A percentile compares a stretch with the other conserved stretches of the same genome.
Conservation (phyloP, 768 basidiomycete genomes). For the Hygrophorus pudorinus region DNA sequence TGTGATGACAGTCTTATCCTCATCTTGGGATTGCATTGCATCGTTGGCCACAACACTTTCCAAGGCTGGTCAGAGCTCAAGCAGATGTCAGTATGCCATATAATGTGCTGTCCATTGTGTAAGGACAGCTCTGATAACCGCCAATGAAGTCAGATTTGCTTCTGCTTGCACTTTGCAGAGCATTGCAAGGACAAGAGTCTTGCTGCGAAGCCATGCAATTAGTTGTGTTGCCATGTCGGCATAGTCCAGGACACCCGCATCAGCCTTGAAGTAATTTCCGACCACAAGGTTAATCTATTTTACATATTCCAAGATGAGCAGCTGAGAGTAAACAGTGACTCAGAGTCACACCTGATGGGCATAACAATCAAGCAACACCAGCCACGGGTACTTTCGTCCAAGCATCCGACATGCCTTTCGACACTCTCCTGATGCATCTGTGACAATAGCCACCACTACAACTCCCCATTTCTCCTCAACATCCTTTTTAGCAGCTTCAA, state of each 20-base stretch:
- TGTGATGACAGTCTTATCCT: constrained; percentile 10
- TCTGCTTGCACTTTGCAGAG: constrained; percentile 16
- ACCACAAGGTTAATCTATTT: not conserved
- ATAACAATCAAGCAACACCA: constrained; percentile 26
- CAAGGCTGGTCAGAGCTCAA: constrained; percentile 16
- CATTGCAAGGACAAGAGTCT: constrained; percentile 22
- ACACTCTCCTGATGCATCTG: constrained; percentile 24
- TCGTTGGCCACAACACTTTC: constrained; percentile 13
- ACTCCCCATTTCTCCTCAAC: constrained; percentile 13
- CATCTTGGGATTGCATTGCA: constrained; percentile 4
- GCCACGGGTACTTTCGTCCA: constrained; percentile 9
- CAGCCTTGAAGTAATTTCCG: constrained; percentile 1
- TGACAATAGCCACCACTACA: constrained; percentile 14
- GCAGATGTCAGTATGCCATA: constrained; percentile 21
- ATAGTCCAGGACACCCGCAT: not conserved
- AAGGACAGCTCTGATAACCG: constrained; percentile 24
- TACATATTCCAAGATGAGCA: not conserved
- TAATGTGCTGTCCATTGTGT: constrained; percentile 28
- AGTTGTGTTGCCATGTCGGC: not conserved
- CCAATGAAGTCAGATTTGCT: constrained; percentile 2
- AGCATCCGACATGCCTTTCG: constrained; percentile 14
- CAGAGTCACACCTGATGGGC: constrained; percentile 25
- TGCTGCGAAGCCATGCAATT: constrained; percentile 8
- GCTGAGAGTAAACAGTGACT: not conserved
- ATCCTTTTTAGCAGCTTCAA: constrained; percentile 5